Conservation (phyloP, 306 rosid genomes). For the Sicyos baderoa region DNA sequence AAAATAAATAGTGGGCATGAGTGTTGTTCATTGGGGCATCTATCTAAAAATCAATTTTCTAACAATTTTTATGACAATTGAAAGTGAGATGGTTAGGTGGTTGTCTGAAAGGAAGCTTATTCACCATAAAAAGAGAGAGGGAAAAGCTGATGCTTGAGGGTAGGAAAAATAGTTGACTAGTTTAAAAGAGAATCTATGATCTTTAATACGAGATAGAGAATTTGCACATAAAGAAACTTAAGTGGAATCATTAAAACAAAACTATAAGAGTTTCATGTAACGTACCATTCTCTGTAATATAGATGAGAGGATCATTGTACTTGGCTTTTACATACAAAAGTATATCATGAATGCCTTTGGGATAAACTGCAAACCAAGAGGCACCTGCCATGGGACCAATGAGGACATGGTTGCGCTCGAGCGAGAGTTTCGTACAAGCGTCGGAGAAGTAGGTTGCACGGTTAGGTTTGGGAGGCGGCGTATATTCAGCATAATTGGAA, state of each 20-base stretch:
- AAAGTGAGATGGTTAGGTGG: too few species aligned
- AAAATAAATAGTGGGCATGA: too few species aligned
- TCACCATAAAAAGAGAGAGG: too few species aligned
- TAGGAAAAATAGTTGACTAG: too few species aligned
- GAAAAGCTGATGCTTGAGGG: background rate
- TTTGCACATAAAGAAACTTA: too few species aligned
- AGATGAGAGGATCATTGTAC: slow-evolving; percentile 43
- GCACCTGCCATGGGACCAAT: slow-evolving; percentile 47
- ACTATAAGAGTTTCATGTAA: background rate
- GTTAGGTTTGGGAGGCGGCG: slow-evolving; percentile 14
- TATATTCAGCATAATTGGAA: slow-evolving; percentile 30
- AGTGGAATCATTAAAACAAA: too few species aligned
- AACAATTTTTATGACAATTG: too few species aligned
- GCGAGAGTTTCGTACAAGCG: slow-evolving; percentile 26
- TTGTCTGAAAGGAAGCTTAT: too few species aligned
- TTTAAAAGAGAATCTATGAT: too few species aligned
- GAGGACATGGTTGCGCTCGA: slow-evolving; percentile 28
- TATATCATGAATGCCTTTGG: slow-evolving; percentile 38
- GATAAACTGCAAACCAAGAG: slow-evolving; percentile 38
- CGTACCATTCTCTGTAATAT: slow-evolving; percentile 59
- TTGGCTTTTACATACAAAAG: slow-evolving; percentile 35
- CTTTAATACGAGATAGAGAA: too few species aligned
- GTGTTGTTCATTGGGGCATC: too few species aligned
- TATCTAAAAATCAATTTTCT: too few species aligned
- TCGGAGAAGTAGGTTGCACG: slow-evolving; percentile 31